Percentiles rank a stretch among this genome's conserved stretches.
These are phyloP conservation scores for Cyberlindnera suaveolens DNA, from an alignment of 805 yeast genomes.

Conservation along the genomic window DNA sequence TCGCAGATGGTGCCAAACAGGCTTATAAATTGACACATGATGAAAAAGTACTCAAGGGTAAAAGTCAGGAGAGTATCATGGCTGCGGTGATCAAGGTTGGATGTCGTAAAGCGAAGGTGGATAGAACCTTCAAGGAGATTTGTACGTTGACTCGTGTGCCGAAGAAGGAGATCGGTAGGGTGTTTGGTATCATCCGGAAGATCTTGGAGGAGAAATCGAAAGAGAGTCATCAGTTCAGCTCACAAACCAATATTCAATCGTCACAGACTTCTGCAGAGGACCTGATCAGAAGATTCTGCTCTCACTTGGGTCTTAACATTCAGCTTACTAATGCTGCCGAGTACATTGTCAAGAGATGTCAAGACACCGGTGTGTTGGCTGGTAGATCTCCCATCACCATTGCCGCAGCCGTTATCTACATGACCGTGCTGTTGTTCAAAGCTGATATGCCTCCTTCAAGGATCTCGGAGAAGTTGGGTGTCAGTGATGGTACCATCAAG, in stretches of 20 bases:
- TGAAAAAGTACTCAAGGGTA: slow-evolving; percentile 79
- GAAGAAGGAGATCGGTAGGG: slow-evolving; percentile 88
- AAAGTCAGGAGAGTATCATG: slow-evolving; percentile 89
- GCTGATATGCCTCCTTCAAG: slow-evolving; percentile 68
- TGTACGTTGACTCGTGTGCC: slow-evolving; percentile 94
- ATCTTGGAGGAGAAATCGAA: slow-evolving; percentile 40
- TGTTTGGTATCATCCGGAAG: slow-evolving; percentile 79
- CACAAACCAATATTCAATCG: slow-evolving; percentile 45
- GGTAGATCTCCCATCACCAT: slow-evolving; percentile 97
- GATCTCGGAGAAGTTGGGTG: slow-evolving; percentile 91
- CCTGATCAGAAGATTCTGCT: slow-evolving; percentile 91
- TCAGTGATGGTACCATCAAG: slow-evolving; percentile 94
- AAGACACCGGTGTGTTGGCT: slow-evolving; percentile 88
- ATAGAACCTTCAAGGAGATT: slow-evolving; percentile 92
- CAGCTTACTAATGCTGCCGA: slow-evolving; percentile 91
- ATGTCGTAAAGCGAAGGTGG: slow-evolving; percentile 88
- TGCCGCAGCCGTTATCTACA: slow-evolving; percentile 94
- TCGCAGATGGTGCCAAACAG: slow-evolving; percentile 96
- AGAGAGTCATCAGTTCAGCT: slow-evolving; percentile 18
- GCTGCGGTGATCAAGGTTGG: slow-evolving; percentile 95
- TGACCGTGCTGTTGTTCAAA: slow-evolving; percentile 86
- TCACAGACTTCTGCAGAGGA: slow-evolving; percentile 92
- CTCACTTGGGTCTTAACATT: slow-evolving; percentile 82
- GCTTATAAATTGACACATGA: slow-evolving; percentile 89
- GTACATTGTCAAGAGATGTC: slow-evolving; percentile 81